Percentiles rank a stretch among this genome's conserved stretches.
Evolutionary conservation across 2,329 filamentous ascomycete species (phyloP).

Genomic region (Fusarium avenaceum): DNA sequence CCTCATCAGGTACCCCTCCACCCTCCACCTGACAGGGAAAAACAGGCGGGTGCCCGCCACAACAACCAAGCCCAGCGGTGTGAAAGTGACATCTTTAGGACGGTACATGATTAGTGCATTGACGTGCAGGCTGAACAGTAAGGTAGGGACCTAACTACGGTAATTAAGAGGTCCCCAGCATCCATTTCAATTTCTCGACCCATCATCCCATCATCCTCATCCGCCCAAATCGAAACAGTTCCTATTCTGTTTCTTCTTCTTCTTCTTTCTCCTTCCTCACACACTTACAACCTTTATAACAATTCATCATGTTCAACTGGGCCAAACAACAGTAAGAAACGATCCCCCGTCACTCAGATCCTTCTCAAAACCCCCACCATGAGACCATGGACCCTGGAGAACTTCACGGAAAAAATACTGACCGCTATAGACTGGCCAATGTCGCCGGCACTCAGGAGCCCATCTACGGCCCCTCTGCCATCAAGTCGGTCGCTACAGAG

Average conservation of each 20-base stretch:
- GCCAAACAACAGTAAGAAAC: conserved; percentile 85
- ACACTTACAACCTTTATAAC: conserved; percentile 1
- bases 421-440: conserved; percentile 70
- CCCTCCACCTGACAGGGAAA: conserved; percentile 28
- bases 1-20: conserved; percentile 36
- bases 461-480: conserved; percentile 90
- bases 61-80: conserved; percentile 36
- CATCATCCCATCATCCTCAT: conserved; percentile 35
- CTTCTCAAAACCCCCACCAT: conserved; percentile 27
- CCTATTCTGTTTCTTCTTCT: conserved; percentile 7
- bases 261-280: conserved; percentile 3
- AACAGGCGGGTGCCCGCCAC: conserved; percentile 27
- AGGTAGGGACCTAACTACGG: neutral
- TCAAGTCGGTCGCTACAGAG: conserved; percentile 87
- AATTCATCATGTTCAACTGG: conserved; percentile 86
- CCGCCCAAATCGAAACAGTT: conserved; percentile 12
- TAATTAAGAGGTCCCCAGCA: conserved; percentile 43
- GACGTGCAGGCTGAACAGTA: neutral
- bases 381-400: conserved; percentile 13
- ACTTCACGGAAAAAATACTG: conserved; percentile 33
- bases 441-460: conserved; percentile 97
- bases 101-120: conserved; percentile 6
- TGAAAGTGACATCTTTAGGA: conserved; percentile 41
- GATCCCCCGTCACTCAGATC: conserved; percentile 8
- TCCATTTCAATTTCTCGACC: conserved; percentile 42